Evolutionary conservation across 2,329 filamentous ascomycete species (phyloP), one percentile per base, ranked within the genome.

Genomic region (Sclerotinia subarctica): DNA sequence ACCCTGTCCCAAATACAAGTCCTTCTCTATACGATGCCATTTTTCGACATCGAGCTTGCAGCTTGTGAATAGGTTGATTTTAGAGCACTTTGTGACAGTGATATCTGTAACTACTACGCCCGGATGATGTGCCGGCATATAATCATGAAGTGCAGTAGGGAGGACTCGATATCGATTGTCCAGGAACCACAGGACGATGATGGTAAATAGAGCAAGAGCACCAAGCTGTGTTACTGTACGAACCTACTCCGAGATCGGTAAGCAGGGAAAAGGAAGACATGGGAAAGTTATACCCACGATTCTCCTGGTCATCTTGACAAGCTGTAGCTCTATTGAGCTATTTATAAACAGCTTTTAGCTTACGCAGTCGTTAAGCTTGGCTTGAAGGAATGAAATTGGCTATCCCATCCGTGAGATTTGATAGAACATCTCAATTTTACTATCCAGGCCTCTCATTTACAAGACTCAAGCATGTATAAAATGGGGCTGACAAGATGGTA

Each of bases 11-110:
- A 92, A 80, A 73, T 90, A 90, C 2, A 92, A 81, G 75, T 92
- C 89, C 77, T 92, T 92, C 72, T 91, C 87, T 52, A 92, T 81
- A 42, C 87, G 85, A 73, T 88, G 84, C 89, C 89, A 92, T 70
- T 71, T 58, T 42, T 74, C 81, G 49, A 84, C 79, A 73, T 90
- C 86, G 49, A 90, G 81, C 69, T 83, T 85, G 76, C 88, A 91
- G 71, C 80, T 84, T 15, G 83, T 84, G 47, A 89, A 83, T 13
- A 83, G 73, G 68, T 89, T 90, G 47, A 90, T 73, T 2, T 82
- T 81, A 10, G 86, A 88, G 76, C 90, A 92, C 56, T 83, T 86
- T 42, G 84, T 82, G 68, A 92, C 81, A 5, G 85, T 89, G 64
- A 92, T 83, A 79, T 92, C 90, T 67, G 88, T 91, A 74, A 92